phyloP scores from a whole-genome alignment of 1,139 yeast species.

The Blastobotrys arbuscula region DNA sequence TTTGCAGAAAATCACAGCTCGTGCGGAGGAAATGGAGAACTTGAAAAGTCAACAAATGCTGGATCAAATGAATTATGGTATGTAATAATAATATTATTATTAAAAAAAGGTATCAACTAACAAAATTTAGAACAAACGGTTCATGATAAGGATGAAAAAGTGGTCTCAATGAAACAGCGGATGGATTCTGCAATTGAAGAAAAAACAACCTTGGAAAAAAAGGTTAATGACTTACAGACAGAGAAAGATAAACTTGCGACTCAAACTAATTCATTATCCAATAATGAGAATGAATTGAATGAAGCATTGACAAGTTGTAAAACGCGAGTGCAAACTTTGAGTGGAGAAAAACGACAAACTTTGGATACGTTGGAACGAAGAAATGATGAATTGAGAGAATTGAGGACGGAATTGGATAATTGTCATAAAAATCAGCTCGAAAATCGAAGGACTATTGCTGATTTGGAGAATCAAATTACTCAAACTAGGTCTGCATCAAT shows the following conservation, averaged over 20 bases:
- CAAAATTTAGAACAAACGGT: constrained; percentile 45
- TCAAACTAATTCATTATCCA: background rate
- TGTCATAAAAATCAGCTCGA: constrained; percentile 46
- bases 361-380: constrained; percentile 41
- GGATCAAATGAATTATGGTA: constrained; percentile 39
- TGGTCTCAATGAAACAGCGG: constrained; percentile 34
- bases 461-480: constrained; percentile 38
- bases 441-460: constrained; percentile 38
- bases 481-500: constrained; percentile 32
- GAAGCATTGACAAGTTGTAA: constrained; percentile 6
- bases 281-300: background rate
- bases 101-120: background rate
- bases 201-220: constrained; percentile 33
- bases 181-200: constrained; percentile 26
- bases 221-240: constrained; percentile 30
- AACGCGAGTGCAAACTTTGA: constrained; percentile 20
- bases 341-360: constrained; percentile 38
- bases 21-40: constrained; percentile 45
- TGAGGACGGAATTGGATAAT: constrained; percentile 48
- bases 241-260: constrained; percentile 28
- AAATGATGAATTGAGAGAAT: constrained; percentile 44
- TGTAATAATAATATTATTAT: constrained; percentile 12
- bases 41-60: constrained; percentile 48
- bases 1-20: constrained; percentile 37
- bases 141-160: constrained; percentile 37